phyloP scores from a whole-genome alignment of 345 rosid genomes.

The Brassica juncea region DNA sequence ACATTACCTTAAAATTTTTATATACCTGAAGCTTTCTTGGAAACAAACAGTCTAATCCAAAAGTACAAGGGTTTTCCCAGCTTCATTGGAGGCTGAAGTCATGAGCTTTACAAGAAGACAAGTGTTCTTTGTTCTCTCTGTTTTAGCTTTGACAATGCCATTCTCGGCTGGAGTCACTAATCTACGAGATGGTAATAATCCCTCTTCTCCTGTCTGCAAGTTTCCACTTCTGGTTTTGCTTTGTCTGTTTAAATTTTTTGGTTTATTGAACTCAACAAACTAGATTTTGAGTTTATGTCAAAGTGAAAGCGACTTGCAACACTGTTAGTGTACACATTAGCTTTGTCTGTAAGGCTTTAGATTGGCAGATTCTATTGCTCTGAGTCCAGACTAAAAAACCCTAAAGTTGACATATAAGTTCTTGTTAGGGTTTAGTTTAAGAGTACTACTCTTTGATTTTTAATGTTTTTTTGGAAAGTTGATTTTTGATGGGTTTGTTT shows the following conservation, averaged over 20 bases:
- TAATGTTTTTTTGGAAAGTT: neutral
- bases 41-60: conserved; percentile 1
- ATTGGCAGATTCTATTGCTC: neutral
- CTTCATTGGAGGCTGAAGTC: conserved; percentile 16
- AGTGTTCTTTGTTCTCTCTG: conserved; percentile 42
- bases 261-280: conserved; percentile 4
- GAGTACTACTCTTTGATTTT: neutral
- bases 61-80: conserved; percentile 5
- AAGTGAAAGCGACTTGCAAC: conserved; percentile 15
- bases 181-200: conserved; percentile 61
- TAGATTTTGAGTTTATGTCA: conserved; percentile 5
- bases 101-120: conserved; percentile 51
- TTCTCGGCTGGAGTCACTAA: conserved; percentile 54
- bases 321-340: conserved; percentile 4
- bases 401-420: conserved; percentile 17
- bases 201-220: neutral
- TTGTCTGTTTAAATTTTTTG: neutral
- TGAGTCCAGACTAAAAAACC: conserved; percentile 13
- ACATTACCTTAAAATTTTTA: conserved; percentile 13
- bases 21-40: neutral
- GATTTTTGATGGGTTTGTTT: conserved; percentile 7
- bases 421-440: conserved; percentile 34
- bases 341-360: neutral
- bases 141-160: conserved; percentile 45
- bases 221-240: neutral